Percentiles rank a stretch among this genome's conserved stretches.
These are phyloP conservation scores for Chlamydomonas incerta DNA, from an alignment of 139 green algal genomes.

Conservation along the genomic window DNA sequence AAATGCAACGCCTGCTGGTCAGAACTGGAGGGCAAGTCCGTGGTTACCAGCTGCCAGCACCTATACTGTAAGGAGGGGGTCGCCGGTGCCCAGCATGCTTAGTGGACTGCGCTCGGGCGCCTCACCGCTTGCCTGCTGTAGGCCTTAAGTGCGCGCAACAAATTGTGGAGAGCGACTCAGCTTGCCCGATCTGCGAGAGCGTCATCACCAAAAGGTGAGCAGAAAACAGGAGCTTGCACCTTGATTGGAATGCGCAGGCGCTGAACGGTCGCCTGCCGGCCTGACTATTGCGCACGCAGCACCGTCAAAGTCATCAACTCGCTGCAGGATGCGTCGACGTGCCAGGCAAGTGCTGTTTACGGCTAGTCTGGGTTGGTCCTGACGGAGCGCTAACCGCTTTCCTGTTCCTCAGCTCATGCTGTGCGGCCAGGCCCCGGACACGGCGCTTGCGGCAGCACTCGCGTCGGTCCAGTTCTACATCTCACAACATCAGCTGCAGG, in stretches of 20 bases:
- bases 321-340: conserved; percentile 36
- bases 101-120: too few relatives aligned
- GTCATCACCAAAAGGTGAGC: conserved; percentile 62
- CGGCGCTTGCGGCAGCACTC: conserved; percentile 60
- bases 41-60: conserved; percentile 68
- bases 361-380: too few relatives aligned
- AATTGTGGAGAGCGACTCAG: conserved; percentile 63
- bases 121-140: conserved; percentile 13
- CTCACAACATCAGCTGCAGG: conserved; percentile 60
- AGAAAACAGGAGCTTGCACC: not conserved
- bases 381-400: too few relatives aligned
- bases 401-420: conserved; percentile 57
- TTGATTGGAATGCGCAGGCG: not conserved
- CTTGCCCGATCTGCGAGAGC: conserved; percentile 69
- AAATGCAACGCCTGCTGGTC: conserved; percentile 71
- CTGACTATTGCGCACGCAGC: conserved; percentile 21
- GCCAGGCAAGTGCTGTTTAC: conserved; percentile 44
- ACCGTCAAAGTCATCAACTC: conserved; percentile 68
- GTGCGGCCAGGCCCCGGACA: conserved; percentile 70
- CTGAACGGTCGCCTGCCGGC: too few relatives aligned
- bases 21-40: conserved; percentile 58
- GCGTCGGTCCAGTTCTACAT: conserved; percentile 71
- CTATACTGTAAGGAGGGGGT: conserved; percentile 64
- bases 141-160: conserved; percentile 64
- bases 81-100: too few relatives aligned